Evolutionary conservation across 805 yeast genomes (phyloP), one percentile per base, ranked within the genome.

Genomic region (Suhomyces sp.): DNA sequence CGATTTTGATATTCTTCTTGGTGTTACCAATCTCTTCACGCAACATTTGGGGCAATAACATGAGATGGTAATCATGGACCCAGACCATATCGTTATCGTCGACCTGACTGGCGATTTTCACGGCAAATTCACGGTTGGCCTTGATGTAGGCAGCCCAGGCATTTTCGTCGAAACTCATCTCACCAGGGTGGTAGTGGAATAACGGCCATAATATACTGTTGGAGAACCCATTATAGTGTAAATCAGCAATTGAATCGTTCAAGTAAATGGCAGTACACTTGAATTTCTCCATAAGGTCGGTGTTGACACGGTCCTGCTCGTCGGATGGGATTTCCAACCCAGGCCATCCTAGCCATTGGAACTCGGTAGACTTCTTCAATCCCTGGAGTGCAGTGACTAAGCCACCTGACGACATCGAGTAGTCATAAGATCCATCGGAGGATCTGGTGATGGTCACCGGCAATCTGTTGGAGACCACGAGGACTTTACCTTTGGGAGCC

Each of bases 331-430:
- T 74, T 48, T 88, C 95, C 54, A 88, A 63, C 5, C 74, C 74
- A 2, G 98, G 96, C 99, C 99, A 93, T 11, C 99, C 99, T 52
- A 86, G 81, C 99, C 99, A 93, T 56, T 88, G 93, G 63, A 88
- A 88, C 31, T 83, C 81, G 7, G 87, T 79, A 3, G 81, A 65
- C 53, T 85, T 84, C 58, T 87, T 87, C 35, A 93, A 66, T 1
- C 98, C 98, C 53, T 90, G 95, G 26, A 93, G 68, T 0, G 97
- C 98, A 1, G 97, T 88, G 16, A 95, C 98, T 31, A 93, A 74
- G 2, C 99, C 99, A 18, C 99, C 99, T 2, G 96, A 85, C 19
- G 97, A 88, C 97, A 93, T 87, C 31, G 81, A 64, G 59, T 91
- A 93, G 40, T 79, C 79, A 57, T 88, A 93, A 9, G 72, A 59